phyloP scores from a whole-genome alignment of 768 basidiomycete species.

The Amylocystis lapponica region DNA sequence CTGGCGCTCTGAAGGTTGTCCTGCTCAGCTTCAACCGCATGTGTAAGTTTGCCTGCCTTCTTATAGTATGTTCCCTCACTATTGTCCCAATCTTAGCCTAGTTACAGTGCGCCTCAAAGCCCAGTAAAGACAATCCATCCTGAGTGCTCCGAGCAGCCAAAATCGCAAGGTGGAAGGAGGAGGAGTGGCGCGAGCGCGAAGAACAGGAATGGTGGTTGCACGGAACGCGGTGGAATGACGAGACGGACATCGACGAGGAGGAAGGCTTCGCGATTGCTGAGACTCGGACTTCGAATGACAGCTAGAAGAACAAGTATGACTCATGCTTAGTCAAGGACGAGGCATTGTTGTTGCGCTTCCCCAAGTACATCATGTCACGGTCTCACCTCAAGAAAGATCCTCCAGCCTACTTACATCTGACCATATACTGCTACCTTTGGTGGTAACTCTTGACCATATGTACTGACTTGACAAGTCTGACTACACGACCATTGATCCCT shows the following conservation, averaged over 20 bases:
- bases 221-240: slow-evolving; percentile 57
- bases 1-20: slow-evolving; percentile 71
- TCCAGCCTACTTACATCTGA: background rate
- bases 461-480: slow-evolving; percentile 28
- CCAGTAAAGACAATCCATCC: slow-evolving; percentile 73
- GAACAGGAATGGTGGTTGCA: slow-evolving; percentile 63
- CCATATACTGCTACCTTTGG: background rate
- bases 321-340: too few species aligned
- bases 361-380: too few species aligned
- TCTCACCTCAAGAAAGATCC: background rate
- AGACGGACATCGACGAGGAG: slow-evolving; percentile 61
- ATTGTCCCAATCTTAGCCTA: slow-evolving; percentile 5
- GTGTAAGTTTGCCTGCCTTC: slow-evolving; percentile 42
- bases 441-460: slow-evolving; percentile 6
- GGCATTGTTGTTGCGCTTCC: too few species aligned
- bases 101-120: slow-evolving; percentile 82
- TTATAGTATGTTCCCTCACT: slow-evolving; percentile 9
- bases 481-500: slow-evolving; percentile 26
- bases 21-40: slow-evolving; percentile 91
- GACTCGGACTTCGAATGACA: slow-evolving; percentile 33
- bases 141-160: slow-evolving; percentile 80
- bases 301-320: slow-evolving; percentile 59
- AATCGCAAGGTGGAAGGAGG: slow-evolving; percentile 48
- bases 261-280: slow-evolving; percentile 47
- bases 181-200: slow-evolving; percentile 59